Evolutionary conservation across 208 protist genomes (phyloP), one percentile per base, ranked within the genome.

Genomic region (Hexamita inflata): DNA sequence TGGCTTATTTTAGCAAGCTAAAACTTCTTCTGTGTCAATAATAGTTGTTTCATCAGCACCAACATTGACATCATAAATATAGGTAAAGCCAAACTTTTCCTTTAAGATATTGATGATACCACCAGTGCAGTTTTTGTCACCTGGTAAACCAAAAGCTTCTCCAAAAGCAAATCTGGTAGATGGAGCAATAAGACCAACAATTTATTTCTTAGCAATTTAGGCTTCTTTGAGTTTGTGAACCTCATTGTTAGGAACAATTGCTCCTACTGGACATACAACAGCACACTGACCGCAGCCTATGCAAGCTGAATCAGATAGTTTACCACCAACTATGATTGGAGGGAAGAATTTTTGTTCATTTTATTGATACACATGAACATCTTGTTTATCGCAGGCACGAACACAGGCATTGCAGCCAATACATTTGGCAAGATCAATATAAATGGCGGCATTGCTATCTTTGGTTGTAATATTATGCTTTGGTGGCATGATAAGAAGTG

Each of bases 251-350:
- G 82, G 82, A 0, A 41, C 29, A 38, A 87, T 73, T 1, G 84
- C 76, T 13, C 77, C 80, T n/a, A 77, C 60, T 28, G 82, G 82
- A 66, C 85, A 88, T 30, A 78, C 58, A 0, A 58, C 32, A n/a
- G 82, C 74, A 78, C 85, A 88, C 35, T 84, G 80, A 30, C 85
- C 85, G 53, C 85, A 88, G 26, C 67, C 77, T 59, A 86, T 83
- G 66, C 85, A 88, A n/a, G 9, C 76, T 39, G 49, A 58, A 0
- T 83, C 62, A 26, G 57, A 7, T 13, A 86, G 34, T 15, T n/a
- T 70, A 45, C 9, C 7, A 4, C 15, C 4, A 7, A 45, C 42
- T 15, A 70, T 19, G 7, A 45, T 49, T 11, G 64, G 64, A 32
- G 64, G 64, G 40, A 42, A 70, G 9, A 30, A 11, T n/a, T n/a